A percentile compares a stretch with the other conserved stretches of the same genome.
Conservation (phyloP, 352 stramenopile genomes). For the Phytophthora constricta region DNA sequence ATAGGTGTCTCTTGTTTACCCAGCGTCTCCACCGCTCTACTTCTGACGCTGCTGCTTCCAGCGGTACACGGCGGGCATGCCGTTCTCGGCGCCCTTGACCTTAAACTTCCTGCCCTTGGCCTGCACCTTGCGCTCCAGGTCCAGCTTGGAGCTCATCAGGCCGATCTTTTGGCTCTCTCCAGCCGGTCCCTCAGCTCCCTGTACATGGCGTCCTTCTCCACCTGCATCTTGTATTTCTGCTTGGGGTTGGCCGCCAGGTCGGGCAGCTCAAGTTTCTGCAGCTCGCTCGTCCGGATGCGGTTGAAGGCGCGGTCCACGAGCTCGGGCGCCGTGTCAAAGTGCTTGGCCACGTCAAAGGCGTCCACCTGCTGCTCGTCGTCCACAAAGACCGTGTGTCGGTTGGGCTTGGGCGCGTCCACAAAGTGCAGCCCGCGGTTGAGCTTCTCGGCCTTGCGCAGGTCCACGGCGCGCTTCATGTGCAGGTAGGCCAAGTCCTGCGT, state of each 20-base stretch:
- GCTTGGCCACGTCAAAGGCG: constrained; percentile 89
- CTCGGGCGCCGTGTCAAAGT: constrained; percentile 92
- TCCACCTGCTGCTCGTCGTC: constrained; percentile 80
- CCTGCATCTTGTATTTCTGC: constrained; percentile 60
- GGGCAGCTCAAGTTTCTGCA: constrained; percentile 53
- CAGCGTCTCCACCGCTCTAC: constrained; percentile 32
- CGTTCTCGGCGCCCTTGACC: constrained; percentile 71
- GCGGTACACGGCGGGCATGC: constrained; percentile 81
- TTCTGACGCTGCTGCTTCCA: constrained; percentile 91
- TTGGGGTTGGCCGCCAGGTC: constrained; percentile 42
- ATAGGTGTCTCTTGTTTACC: not conserved
- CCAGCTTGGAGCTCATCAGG: constrained; percentile 73
- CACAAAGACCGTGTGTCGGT: constrained; percentile 96
- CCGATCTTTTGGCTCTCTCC: constrained; percentile 73
- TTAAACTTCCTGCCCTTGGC: constrained; percentile 88
- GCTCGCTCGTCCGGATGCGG: constrained; percentile 64
- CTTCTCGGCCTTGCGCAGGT: constrained; percentile 83
- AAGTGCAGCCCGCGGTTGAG: constrained; percentile 82
- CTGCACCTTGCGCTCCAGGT: constrained; percentile 86
- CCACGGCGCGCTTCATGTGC: constrained; percentile 86
- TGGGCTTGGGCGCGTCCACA: constrained; percentile 72
- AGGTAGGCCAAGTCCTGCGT: constrained; percentile 97
- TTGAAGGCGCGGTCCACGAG: constrained; percentile 79
- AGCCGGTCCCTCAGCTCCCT: constrained; percentile 72
- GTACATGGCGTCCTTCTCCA: constrained; percentile 72